These are phyloP conservation scores for Eucalyptus cloeziana DNA, from an alignment of 345 rosid species.

Conservation along the genomic window DNA sequence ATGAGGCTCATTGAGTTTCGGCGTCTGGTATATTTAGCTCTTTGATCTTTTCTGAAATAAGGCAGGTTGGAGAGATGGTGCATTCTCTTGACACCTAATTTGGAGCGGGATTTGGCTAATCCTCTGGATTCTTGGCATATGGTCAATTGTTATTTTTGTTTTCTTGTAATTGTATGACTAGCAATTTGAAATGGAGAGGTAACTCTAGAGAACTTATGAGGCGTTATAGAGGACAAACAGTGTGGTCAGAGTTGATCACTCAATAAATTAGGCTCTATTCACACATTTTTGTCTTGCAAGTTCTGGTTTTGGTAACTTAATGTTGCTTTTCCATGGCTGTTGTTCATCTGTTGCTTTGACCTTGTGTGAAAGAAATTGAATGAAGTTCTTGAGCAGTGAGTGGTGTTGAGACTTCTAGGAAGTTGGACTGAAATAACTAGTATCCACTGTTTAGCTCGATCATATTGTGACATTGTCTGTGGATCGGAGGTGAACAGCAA, in stretches of 20 bases:
- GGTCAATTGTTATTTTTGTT: background rate
- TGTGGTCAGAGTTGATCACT: background rate
- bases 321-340: background rate
- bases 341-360: background rate
- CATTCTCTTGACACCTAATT: background rate
- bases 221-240: background rate
- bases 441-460: background rate
- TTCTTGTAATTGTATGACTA: background rate
- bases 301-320: background rate
- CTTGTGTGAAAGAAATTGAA: background rate
- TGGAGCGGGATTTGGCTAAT: background rate
- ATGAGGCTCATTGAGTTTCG: constrained; percentile 30
- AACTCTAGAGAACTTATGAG: background rate
- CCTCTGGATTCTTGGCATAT: background rate
- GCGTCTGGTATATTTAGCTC: background rate
- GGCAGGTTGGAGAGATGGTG: background rate
- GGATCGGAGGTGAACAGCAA: background rate
- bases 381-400: background rate
- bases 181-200: background rate
- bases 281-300: background rate
- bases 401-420: background rate
- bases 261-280: background rate
- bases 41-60: background rate
- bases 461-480: background rate
- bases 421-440: background rate